Evolutionary conservation across 306 rosid species (phyloP), one percentile per base, ranked within the genome.

Genomic region (Ochetophila trinervis): DNA sequence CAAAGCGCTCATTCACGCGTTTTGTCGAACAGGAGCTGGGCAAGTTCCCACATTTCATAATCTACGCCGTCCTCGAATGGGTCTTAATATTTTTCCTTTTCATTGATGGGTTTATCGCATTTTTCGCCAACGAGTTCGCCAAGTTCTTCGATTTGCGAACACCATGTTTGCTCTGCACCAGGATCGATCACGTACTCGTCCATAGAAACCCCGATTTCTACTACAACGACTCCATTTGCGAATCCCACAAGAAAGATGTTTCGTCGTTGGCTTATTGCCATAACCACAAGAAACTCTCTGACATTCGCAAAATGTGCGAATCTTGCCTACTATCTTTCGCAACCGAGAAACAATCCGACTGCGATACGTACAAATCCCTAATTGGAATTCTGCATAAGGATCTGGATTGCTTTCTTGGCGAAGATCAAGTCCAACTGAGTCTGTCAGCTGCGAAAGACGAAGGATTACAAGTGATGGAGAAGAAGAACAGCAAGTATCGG

Each of bases 331-430:
- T 93, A 53, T 90, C 99, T 0, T 90, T 90, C 32, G 97, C 97
- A 8, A 86, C 89, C 0, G 87, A 84, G 57, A 87, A 66, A 60
- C 93, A 92, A 62, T 84, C 92, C 0, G 87, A 87, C 49, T 77
- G 82, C 19, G 86, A 80, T 61, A 81, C 91, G 2, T 84, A 90
- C 66, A 93, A 86, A 63, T 87, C 97, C 21, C 93, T 89, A 1
- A 85, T 89, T 1, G 97, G 97, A 59, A 86, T 89, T 75, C 59
- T 93, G 63, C 94, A 87, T 37, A 93, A 84, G 88, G 96, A 92
- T 74, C 77, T 87, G 10, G 96, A 89, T 30, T 80, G 89, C 60
- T 79, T 85, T 35, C 92, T 83, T 6, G 87, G 89, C 61, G 88
- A 86, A 6, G 91, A 83, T 19, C 76, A 66, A 4, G 78, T 86